A percentile compares a stretch with the other conserved stretches of the same genome.
phyloP scores from a whole-genome alignment of 2,329 filamentous ascomycete species.

The Fusarium setosum region DNA sequence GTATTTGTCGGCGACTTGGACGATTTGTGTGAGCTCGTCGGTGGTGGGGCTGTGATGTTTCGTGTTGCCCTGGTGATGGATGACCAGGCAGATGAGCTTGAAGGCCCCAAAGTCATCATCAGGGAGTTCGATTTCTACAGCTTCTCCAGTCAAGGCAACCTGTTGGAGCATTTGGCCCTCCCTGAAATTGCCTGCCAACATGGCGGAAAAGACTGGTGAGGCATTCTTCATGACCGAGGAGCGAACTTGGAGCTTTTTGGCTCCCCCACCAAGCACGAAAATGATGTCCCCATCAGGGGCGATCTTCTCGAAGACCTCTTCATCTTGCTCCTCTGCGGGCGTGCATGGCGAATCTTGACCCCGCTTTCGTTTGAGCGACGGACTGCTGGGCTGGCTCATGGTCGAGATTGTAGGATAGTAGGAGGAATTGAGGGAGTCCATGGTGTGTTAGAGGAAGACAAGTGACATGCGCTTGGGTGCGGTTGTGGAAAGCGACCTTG shows the following conservation, averaged over 20 bases:
- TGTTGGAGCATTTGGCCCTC: conserved; percentile 3
- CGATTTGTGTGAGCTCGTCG: not conserved
- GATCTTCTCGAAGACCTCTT: not conserved
- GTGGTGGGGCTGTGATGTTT: not conserved
- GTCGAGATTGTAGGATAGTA: no score
- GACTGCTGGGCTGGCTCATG: not conserved
- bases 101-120: conserved; percentile 12
- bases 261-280: conserved; percentile 1
- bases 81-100: conserved; percentile 1
- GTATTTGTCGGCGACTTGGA: conserved; percentile 14
- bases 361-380: not conserved
- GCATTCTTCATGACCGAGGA: conserved; percentile 10
- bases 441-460: no score
- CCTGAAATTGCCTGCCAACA: conserved; percentile 8
- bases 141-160: not conserved
- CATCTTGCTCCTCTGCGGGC: not conserved
- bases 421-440: no score
- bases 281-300: conserved; percentile 13
- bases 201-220: not conserved
- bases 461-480: no score
- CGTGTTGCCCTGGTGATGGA: conserved; percentile 1
- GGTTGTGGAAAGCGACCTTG: no score
- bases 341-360: not conserved
- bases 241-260: conserved; percentile 4
- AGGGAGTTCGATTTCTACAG: conserved; percentile 9